Base-by-base conservation (phyloP, 2,329 filamentous ascomycete genomes). In the Arthrobotrys sphaeroides region DNA sequence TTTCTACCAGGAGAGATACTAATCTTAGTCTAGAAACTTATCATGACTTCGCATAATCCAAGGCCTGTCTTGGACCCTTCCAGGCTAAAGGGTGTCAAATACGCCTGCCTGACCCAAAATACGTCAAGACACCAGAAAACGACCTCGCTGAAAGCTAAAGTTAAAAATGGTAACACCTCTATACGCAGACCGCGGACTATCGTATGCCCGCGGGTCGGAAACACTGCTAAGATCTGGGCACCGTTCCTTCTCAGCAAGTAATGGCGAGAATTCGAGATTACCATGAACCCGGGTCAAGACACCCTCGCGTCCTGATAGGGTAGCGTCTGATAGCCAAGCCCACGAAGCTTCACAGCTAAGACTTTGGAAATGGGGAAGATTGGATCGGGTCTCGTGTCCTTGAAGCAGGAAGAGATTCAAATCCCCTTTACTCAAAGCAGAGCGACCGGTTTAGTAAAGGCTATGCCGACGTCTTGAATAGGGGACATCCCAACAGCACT, bases 251-350 rank as follows among this genome's bases (percentile, higher is more conserved):
- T 26, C 36, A 33, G 22, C 22, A 28, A 42, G 62, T 31, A 13
- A 67, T 43, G 3, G 38, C 62, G 20, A 36, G 36, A 9, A 28
- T 45, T 57, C 31, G 38, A 55, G 53, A 67, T 45, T 66, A 22
- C 20, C 2, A 36, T 5, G 31, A 55, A 24, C 18, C 45, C 22
- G 33, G 26, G 6, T 26, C 45, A 43, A 38, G n/a, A 10, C 16
- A 31, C 7, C 16, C 38, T 57, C 45, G 26, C 9, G 22, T 20
- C 10, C 36, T 67, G 20, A 57, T 66, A 66, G 45, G 47, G 7
- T 43, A 36, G 13, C 61, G 49, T 47, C 16, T 47, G 62, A 67
- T 47, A 47, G 49, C 62, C 62, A 68, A 68, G 49, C 6, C 38
- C 22, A 59, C 26, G 49, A 67, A 59, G 49, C 38, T 60, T 49